These are phyloP conservation scores for Cicer judaicum DNA, from an alignment of 306 rosid species.

Conservation along the genomic window DNA sequence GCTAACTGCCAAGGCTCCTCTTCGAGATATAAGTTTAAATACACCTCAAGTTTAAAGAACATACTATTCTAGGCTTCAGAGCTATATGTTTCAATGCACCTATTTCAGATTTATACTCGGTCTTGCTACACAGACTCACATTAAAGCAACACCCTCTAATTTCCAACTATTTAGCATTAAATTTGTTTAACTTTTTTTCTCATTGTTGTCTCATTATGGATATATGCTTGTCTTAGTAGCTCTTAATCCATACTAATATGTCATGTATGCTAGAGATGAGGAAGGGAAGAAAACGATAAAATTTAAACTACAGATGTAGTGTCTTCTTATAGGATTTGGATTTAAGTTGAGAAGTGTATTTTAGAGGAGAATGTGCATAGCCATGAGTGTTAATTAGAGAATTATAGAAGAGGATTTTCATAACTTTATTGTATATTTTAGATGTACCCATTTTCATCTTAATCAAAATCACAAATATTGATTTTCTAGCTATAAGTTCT, in stretches of 20 bases:
- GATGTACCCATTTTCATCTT: background rate
- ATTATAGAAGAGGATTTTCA: background rate
- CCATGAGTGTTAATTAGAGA: background rate
- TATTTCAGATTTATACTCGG: background rate
- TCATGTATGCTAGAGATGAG: constrained; percentile 3
- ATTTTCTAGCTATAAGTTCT: background rate
- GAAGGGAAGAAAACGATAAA: constrained; percentile 5
- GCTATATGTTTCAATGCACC: background rate
- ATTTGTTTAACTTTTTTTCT: too few relatives aligned
- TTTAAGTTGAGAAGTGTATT: background rate
- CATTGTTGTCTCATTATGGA: background rate
- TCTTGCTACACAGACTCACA: background rate
- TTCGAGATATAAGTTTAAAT: constrained; percentile 11
- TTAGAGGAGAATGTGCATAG: background rate
- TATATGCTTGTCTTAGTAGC: constrained; percentile 9
- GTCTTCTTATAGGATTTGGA: constrained; percentile 16
- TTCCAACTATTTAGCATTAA: background rate
- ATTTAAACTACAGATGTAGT: constrained; percentile 15
- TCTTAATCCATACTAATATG: constrained; percentile 15
- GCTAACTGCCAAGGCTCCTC: too few relatives aligned
- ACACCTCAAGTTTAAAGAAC: background rate
- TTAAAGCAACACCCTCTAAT: background rate
- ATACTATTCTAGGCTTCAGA: too few relatives aligned
- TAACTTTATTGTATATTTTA: background rate
- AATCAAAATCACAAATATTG: background rate